Evolutionary conservation across 2,329 filamentous ascomycete genomes (phyloP).

Genomic region (Aureobasidium melanogenum): DNA sequence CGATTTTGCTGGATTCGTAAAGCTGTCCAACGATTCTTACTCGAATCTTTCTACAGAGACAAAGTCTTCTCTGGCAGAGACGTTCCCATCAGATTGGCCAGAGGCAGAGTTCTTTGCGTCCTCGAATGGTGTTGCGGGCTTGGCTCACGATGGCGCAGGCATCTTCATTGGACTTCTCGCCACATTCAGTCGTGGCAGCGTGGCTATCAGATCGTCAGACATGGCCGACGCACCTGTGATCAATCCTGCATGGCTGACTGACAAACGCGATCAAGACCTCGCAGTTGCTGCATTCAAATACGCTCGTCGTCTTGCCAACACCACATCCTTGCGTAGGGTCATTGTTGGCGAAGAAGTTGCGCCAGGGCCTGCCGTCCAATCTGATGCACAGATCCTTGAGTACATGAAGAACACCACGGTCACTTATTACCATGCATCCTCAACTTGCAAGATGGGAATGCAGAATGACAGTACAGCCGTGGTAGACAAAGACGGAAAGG

Average conservation of each 20-base stretch:
- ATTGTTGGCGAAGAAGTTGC: constrained; percentile 4
- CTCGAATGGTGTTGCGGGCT: background rate
- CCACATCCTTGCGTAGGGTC: background rate
- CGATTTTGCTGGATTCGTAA: constrained; percentile 20
- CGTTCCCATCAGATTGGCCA: constrained; percentile 22
- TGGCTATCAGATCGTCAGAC: constrained; percentile 25
- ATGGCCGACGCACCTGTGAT: constrained; percentile 24
- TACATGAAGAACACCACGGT: background rate
- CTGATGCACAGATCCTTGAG: background rate
- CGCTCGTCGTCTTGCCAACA: background rate
- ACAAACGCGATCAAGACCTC: constrained; percentile 24
- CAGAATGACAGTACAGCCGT: constrained; percentile 17
- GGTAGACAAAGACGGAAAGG: constrained; percentile 17
- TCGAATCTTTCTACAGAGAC: constrained; percentile 1
- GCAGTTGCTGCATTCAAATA: constrained; percentile 24
- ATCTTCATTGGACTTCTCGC: constrained; percentile 21
- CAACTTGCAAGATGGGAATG: constrained; percentile 18
- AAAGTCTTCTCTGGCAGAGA: constrained; percentile 15
- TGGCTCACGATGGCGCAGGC: background rate
- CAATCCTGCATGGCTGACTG: constrained; percentile 29
- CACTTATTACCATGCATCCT: constrained; percentile 10
- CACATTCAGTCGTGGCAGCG: constrained; percentile 27
- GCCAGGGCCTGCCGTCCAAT: background rate
- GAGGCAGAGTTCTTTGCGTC: constrained; percentile 21
- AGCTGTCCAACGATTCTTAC: background rate